Conservation (phyloP, 306 rosid genomes). For the Glycine latifolia region DNA sequence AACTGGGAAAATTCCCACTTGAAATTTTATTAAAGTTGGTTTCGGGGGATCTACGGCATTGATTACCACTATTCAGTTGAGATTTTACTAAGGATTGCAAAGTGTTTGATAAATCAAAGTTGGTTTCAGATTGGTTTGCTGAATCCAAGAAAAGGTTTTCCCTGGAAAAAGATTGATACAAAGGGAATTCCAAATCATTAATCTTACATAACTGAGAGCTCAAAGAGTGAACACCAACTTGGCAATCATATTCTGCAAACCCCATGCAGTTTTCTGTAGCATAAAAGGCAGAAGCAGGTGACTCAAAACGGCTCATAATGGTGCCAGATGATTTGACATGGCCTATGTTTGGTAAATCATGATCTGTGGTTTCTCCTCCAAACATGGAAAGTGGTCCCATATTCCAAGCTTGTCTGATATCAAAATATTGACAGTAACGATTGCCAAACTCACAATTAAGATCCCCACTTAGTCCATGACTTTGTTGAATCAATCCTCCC, state of each 20-base stretch:
- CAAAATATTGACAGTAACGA: conserved; percentile 47
- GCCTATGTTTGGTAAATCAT: conserved; percentile 35
- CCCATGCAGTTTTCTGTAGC: conserved; percentile 88
- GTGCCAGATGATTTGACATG: conserved; percentile 51
- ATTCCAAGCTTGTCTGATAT: conserved; percentile 55
- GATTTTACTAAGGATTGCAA: conserved; percentile 71
- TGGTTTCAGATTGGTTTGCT: conserved; percentile 50
- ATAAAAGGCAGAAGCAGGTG: conserved; percentile 76
- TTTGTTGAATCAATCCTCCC: conserved; percentile 47
- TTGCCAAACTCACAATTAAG: conserved; percentile 49
- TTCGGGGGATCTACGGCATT: too few species aligned
- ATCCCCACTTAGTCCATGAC: conserved; percentile 54
- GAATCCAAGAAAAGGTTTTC: conserved; percentile 50
- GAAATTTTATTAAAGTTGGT: conserved; percentile 31
- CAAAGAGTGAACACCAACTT: conserved; percentile 40
- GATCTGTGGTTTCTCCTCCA: conserved; percentile 44
- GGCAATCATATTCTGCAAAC: conserved; percentile 59
- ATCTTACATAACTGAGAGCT: conserved; percentile 47
- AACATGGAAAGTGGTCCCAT: conserved; percentile 7
- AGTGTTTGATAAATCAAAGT: conserved; percentile 60
- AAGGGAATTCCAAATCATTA: conserved; percentile 58
- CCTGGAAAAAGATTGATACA: conserved; percentile 51
- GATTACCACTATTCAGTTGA: conserved; percentile 33
- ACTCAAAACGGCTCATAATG: conserved; percentile 70
- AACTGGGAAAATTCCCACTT: conserved; percentile 30